Evolutionary conservation across 192 early-diverging fungal genomes (phyloP).

Genomic region (Oehlia diaphana): DNA sequence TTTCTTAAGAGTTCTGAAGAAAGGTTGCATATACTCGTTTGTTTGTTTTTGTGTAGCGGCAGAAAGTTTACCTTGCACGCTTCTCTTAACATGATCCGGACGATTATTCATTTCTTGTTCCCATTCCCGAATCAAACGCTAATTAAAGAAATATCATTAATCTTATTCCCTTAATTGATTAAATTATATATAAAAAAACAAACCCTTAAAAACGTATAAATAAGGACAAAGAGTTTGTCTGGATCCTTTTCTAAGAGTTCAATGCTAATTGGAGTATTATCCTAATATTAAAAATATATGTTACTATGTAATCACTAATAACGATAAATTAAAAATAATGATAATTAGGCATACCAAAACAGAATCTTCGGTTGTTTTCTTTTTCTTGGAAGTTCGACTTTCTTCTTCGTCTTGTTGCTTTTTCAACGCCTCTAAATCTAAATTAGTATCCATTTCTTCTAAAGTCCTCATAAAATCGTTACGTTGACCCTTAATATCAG

Average conservation of each 20-base stretch:
- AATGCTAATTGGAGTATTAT: slow-evolving; percentile 71
- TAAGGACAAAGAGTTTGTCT: slow-evolving; percentile 68
- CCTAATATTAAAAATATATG: slow-evolving; percentile 39
- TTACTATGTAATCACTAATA: not conserved
- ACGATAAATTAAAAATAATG: not conserved
- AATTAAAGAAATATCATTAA: not conserved
- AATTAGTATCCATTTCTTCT: slow-evolving; percentile 78
- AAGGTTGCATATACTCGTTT: slow-evolving; percentile 87
- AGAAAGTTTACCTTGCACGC: slow-evolving; percentile 76
- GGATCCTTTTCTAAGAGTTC: slow-evolving; percentile 76
- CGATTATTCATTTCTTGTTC: slow-evolving; percentile 70
- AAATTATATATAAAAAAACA: not conserved
- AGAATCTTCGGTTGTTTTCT: slow-evolving; percentile 47
- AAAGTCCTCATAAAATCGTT: slow-evolving; percentile 90
- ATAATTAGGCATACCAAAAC: slow-evolving; percentile 38
- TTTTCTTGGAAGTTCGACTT: slow-evolving; percentile 47
- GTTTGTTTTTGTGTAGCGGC: slow-evolving; percentile 84
- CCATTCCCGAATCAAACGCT: slow-evolving; percentile 85
- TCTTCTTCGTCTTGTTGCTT: slow-evolving; percentile 53
- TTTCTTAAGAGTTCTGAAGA: slow-evolving; percentile 82
- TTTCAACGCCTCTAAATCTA: slow-evolving; percentile 73
- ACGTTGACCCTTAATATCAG: slow-evolving; percentile 61
- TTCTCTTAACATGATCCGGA: slow-evolving; percentile 77
- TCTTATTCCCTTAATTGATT: not conserved
- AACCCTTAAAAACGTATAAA: slow-evolving; percentile 82